A percentile compares a stretch with the other conserved stretches of the same genome.
phyloP scores from a whole-genome alignment of 495 filamentous ascomycete species.

The Staphylotrichum tortipilum region DNA sequence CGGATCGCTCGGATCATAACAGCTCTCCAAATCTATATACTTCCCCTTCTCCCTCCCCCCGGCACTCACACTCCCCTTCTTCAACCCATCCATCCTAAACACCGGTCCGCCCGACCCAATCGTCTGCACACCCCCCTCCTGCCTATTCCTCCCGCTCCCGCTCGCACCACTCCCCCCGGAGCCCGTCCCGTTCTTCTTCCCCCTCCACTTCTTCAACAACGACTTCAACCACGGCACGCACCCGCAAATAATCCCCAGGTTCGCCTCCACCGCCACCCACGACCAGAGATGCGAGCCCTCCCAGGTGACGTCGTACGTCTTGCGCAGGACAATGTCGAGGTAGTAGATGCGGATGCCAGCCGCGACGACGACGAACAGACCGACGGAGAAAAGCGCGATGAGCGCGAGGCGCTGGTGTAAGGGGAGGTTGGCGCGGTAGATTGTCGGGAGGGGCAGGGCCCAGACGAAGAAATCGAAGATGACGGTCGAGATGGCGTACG shows the following conservation, averaged over 20 bases:
- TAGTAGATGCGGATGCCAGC: conserved; percentile 19
- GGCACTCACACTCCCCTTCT: neutral
- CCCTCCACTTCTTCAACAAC: conserved; percentile 17
- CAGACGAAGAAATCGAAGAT: conserved; percentile 34
- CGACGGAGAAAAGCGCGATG: conserved; percentile 20
- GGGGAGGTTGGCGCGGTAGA: conserved; percentile 25
- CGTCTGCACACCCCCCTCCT: neutral
- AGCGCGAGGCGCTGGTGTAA: conserved; percentile 16
- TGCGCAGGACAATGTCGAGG: conserved; percentile 17
- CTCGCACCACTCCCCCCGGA: neutral
- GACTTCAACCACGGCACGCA: conserved; percentile 33
- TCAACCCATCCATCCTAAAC: conserved; percentile 4
- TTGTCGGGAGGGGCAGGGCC: conserved; percentile 31
- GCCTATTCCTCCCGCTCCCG: neutral
- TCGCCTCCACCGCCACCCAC: neutral
- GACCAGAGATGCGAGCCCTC: conserved; percentile 25
- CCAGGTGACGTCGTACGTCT: conserved; percentile 30
- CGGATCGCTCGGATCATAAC: neutral
- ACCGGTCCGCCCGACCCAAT: neutral
- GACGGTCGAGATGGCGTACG: conserved; percentile 24
- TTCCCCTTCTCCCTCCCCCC: neutral
- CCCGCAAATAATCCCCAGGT: conserved; percentile 15
- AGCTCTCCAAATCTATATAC: conserved; percentile 7
- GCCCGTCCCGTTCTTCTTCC: neutral
- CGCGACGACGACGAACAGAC: conserved; percentile 19